Base-by-base conservation (phyloP, 2,329 filamentous ascomycete genomes). In the Penicillium sp. region DNA sequence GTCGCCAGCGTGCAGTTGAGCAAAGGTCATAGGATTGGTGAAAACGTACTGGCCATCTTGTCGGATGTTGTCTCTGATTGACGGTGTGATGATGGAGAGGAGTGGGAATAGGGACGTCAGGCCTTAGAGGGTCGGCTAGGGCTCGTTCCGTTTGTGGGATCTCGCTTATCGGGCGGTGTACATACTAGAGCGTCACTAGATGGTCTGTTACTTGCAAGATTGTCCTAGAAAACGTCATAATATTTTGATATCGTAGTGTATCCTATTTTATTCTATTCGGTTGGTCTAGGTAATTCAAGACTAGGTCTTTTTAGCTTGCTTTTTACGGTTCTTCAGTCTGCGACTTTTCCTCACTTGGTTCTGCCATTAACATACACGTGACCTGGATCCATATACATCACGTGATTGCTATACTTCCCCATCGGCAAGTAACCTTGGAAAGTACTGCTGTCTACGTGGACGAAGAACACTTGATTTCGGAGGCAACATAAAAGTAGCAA, bases 21-120 rank as follows among this genome's bases (percentile, higher is more conserved):
- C 29, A 37, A 53, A 57, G 52, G 49, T 41, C 23, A 47, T 54
- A 37, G 42, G 42, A 40, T 46, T 54, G 31, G 50, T 57, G 51
- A 53, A 54, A 57, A 78, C 75, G 61, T 77, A 78, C 75, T 78
- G 73, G 75, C 75, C 75, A 78, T 78, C 75, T 77, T 78, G 75
- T 73, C 73, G 75, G 71, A 63, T 70, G 73, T 63, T 72, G 71
- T 77, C 74, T 71, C 70, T 67, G 70, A 69, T 72, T 75, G 73
- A 71, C 69, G 55, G 69, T 71, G 67, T 68, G 69, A 71, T 73
- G 69, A 70, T 70, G 71, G 72, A 70, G 61, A 61, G 62, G 60
- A 60, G 59, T 53, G 64, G 62, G 64, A 61, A 61, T 69, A 65
- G 71, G 63, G 66, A 62, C 70, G 66, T 64, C 66, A 67, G 64